Percentiles rank a stretch among this genome's conserved stretches.
These are phyloP conservation scores for Trichophyton schoenleinii DNA, from an alignment of 2,329 filamentous ascomycete genomes.

Conservation along the genomic window DNA sequence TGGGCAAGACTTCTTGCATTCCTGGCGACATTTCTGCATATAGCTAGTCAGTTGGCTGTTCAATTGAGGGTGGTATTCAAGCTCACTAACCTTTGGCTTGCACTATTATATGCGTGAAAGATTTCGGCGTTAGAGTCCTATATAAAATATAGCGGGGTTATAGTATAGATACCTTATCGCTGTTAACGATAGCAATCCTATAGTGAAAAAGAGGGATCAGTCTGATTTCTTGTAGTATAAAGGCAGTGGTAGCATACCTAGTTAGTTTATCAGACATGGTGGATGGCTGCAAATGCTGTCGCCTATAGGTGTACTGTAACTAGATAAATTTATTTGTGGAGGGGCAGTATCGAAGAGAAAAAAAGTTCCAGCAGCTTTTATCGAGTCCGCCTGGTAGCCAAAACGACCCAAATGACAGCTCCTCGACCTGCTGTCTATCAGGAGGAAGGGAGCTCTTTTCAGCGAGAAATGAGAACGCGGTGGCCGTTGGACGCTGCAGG, in stretches of 20 bases:
- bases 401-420: background rate
- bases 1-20: conserved; percentile 97
- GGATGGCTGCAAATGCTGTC: conserved; percentile 12
- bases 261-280: conserved; percentile 89
- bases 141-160: conserved; percentile 16
- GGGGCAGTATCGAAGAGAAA: background rate
- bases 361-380: background rate
- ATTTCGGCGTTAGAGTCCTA: background rate
- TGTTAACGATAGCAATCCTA: conserved; percentile 98
- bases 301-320: background rate
- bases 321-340: background rate
- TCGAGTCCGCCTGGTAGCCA: background rate
- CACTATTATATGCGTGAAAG: conserved; percentile 43
- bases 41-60: background rate
- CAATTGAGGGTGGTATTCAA: background rate
- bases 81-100: conserved; percentile 61
- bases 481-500: background rate
- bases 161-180: conserved; percentile 67
- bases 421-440: background rate
- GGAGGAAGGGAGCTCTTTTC: background rate
- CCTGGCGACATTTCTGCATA: conserved; percentile 87
- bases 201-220: conserved; percentile 12
- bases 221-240: background rate
- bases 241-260: conserved; percentile 49
- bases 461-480: background rate